Evolutionary conservation across 495 filamentous ascomycete species (phyloP), one percentile per base, ranked within the genome.

Genomic region (Copromyces sp.): DNA sequence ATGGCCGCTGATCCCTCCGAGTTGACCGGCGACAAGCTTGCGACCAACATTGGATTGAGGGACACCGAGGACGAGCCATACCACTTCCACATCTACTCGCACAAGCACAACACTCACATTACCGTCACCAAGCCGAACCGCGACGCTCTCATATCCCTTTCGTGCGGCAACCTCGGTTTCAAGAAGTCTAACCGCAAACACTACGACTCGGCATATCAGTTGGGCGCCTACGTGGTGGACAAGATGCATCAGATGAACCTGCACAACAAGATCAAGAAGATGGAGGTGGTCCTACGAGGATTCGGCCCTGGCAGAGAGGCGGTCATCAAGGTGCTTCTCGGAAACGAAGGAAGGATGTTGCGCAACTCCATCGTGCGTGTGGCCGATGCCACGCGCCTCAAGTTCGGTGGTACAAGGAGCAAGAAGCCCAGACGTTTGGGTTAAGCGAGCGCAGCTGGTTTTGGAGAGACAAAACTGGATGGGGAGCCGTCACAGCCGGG

Each of bases 361-460:
- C 88, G 93, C 74, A 82, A 83, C 17, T 87, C 89, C 83, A 88
- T 98, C 73, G 83, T 85, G 69, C 89, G 89, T 76, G 92, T 98
- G 44, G 87, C 90, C 32, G 95, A 99, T 85, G 82, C 87, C 41
- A 97, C 94, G 68, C 90, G 92, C 77, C 79, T 98, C 78, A 99
- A 98, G 83, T 97, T 98, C 84, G 95, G 96, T 83, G 96, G 95
- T 78, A 94, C 93, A 73, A 92, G 94, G 81, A 93, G 92, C 84
- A 85, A 84, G 78, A 92, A 88, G 77, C 88, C 88, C 45, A 94
- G 94, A 79, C 90, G 95, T 84, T 83, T 98, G 84, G 91, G 93
- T 85, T 94, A 85, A 79, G 75, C 53, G 53, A 65, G 53, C 14
- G 53, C 29, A 65, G 53, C 7, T 35, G 29, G 53, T 8, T 35